A percentile compares a stretch with the other conserved stretches of the same genome.
phyloP scores from a whole-genome alignment of 768 basidiomycete species.

The Mrakia gelida region DNA sequence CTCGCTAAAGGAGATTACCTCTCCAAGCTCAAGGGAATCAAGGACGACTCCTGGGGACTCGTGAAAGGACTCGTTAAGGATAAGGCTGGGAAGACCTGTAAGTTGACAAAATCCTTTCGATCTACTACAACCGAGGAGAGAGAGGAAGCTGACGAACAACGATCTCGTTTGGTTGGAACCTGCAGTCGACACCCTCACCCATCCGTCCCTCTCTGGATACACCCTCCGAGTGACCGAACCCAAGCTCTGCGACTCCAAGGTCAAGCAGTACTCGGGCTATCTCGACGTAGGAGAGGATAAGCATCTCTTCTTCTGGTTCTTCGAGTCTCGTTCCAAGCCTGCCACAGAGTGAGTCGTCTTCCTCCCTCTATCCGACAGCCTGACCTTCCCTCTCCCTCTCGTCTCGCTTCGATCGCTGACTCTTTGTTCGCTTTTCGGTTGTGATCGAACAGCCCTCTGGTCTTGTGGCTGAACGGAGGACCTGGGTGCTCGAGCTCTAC shows the following conservation, averaged over 20 bases:
- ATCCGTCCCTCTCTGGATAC: slow-evolving; percentile 43
- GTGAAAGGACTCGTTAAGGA: not conserved
- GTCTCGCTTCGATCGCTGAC: not conserved
- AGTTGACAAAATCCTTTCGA: not conserved
- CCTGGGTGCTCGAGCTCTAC: slow-evolving; percentile 40
- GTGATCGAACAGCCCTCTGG: slow-evolving; percentile 54
- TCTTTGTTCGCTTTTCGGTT: not conserved
- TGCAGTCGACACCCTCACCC: slow-evolving; percentile 40
- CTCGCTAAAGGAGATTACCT: slow-evolving; percentile 6
- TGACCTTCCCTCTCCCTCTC: no score
- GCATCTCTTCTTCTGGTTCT: slow-evolving; percentile 71
- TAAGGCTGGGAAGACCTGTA: slow-evolving; percentile 14
- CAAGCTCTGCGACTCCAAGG: slow-evolving; percentile 69
- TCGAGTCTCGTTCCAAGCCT: slow-evolving; percentile 74
- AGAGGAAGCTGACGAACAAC: not conserved
- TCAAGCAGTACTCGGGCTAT: slow-evolving; percentile 77
- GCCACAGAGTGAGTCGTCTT: slow-evolving; percentile 50
- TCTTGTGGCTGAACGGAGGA: slow-evolving; percentile 87
- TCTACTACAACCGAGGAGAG: not conserved
- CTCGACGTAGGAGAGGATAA: slow-evolving; percentile 77
- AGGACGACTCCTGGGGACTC: slow-evolving; percentile 9
- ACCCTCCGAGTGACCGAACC: slow-evolving; percentile 51
- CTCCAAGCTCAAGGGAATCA: not conserved
- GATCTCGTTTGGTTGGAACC: not conserved
- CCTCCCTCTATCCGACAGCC: not conserved